Base-by-base conservation (phyloP, 1,284 basidiomycete species). In the Puccinia horiana region DNA sequence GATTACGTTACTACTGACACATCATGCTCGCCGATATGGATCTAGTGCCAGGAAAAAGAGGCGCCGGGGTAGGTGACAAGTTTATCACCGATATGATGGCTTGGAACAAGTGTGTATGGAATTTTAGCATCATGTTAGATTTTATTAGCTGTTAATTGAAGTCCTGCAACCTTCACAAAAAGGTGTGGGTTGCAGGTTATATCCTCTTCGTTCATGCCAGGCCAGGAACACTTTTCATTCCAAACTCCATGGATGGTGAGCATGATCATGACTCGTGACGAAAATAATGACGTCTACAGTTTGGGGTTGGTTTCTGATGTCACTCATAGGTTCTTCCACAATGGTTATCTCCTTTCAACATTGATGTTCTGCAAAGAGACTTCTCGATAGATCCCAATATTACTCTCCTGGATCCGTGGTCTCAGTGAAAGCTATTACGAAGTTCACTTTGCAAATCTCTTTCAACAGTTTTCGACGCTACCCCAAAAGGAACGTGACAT, bases 301-400 rank as follows among this genome's bases (percentile, higher is more conserved):
- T 40, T 12, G 26, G 49, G 72, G 26, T 47, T 74, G 9, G 16
- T 73, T n/a, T 73, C 44, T 18, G 70, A 47, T 49, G 70, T 73
- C 12, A 73, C 70, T 2, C 49, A 73, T n/a, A 47, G 44, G 70
- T 58, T 76, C 37, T 76, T 76, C 49, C 29, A 52, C n/a, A 76
- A 11, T 23, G 73, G 49, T 2, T 56, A 54, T 32, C 29, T 76
- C 6, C 54, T 76, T 29, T 16, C 52, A 2, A 76, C 47, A 14
- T 54, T 49, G 35, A 76, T 76, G 73, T 76, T 16, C 40, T 56
- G 54, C 37, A 49, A 76, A 14, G 23, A 40, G n/a, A 37, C 54
- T 49, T 42, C 18, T 42, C 29, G 14, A 73, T 73, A 42, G 47
- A 47, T 29, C 16, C 70, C 70, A 29, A 16, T 73, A 16, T 42